Base-by-base conservation (phyloP, 2,329 filamentous ascomycete species). In the Colletotrichum sojae region DNA sequence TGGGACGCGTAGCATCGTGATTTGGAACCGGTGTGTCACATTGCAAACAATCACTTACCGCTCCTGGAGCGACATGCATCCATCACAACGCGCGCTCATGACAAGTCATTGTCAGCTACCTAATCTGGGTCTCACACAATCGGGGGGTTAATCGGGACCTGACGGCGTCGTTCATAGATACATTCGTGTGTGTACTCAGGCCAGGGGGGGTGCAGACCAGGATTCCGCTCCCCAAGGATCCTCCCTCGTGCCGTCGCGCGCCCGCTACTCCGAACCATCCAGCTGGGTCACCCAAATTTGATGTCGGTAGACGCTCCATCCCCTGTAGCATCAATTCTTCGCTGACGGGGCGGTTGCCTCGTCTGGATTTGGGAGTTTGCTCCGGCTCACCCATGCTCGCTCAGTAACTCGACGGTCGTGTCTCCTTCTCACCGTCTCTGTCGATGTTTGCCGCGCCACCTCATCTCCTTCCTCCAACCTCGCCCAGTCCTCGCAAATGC, bases 221-320 rank as follows among this genome's bases (percentile, higher is more conserved):
- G 58, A 61, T 61, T 48, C 16, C 36, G 27, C 27, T 52, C 46
- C 31, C 60, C 66, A 52, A 15, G 40, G 16, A 27, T 45, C 49
- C 48, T 27, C 66, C 61, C 61, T 54, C 59, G 31, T 16, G 45
- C 45, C 45, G 16, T 46, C 45, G 16, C 46, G 46, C 43, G 62
- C 61, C 54, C 54, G 54, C 55, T 45, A 49, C 66, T 66, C 61
- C 54, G 43, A 59, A 69, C 66, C 66, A 45, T 49, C 31, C 61
- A 49, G 66, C 31, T 66, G 61, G 66, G 55, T 58, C 53, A 36
- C 20, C 54, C 16, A 18, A 56, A 18, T 25, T 22, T 55, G 18
- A 31, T n/a, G 36, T 49, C 55, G 31, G 25, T 49, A 55, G 39
- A 58, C 10, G 22, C 22, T 36, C 36, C 25, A 25, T 16, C 13